Conservation (phyloP, 768 basidiomycete species). For the Coprinopsis sp. region DNA sequence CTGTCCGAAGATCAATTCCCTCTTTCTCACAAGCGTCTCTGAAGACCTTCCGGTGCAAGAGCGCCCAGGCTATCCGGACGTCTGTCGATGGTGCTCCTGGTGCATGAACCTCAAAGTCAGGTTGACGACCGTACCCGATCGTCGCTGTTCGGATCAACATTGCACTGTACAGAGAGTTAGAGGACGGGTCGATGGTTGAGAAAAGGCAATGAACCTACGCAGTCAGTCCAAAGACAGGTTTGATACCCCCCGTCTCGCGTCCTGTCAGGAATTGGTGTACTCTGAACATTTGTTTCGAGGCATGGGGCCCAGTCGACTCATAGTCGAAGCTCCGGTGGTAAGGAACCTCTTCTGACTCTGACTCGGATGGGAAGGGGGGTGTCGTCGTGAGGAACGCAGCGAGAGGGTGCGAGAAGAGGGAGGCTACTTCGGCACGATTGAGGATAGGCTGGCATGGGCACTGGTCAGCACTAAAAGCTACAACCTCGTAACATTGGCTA, state of each 20-base stretch:
- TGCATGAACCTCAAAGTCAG: constrained; percentile 40
- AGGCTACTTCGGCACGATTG: constrained; percentile 72
- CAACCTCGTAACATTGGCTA: constrained; percentile 9
- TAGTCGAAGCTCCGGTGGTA: constrained; percentile 67
- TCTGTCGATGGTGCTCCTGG: constrained; percentile 31
- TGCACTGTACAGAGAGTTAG: constrained; percentile 22
- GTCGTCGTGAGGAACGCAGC: constrained; percentile 60
- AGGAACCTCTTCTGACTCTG: constrained; percentile 47
- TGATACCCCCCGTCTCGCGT: constrained; percentile 76
- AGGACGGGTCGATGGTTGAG: background rate
- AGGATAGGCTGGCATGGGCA: constrained; percentile 57
- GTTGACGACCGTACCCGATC: constrained; percentile 39
- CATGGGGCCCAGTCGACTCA: constrained; percentile 36
- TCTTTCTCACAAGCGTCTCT: constrained; percentile 36
- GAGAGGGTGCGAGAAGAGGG: constrained; percentile 84
- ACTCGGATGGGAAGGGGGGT: constrained; percentile 52
- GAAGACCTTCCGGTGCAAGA: constrained; percentile 33
- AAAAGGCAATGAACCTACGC: constrained; percentile 48
- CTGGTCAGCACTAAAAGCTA: background rate
- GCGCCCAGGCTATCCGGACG: constrained; percentile 40
- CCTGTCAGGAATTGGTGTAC: constrained; percentile 84
- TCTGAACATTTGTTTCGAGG: constrained; percentile 37
- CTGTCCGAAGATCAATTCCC: constrained; percentile 30
- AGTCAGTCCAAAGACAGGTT: constrained; percentile 86
- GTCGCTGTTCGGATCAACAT: constrained; percentile 43